Conservation (phyloP, 108 stramenopile genomes). For the Nannochloropsis salina region DNA sequence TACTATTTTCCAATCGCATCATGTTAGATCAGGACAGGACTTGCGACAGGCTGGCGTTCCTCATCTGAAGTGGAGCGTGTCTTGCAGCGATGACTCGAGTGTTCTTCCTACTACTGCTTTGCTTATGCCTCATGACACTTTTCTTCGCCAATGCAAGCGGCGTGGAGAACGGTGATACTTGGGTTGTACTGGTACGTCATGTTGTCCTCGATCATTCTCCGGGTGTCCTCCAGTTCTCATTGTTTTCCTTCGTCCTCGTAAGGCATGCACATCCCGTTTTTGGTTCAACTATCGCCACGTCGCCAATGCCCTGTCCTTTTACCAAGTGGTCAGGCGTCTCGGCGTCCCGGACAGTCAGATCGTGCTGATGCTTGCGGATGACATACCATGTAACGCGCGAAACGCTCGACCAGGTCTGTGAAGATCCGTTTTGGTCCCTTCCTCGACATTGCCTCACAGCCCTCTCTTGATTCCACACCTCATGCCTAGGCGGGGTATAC, state of each 20-base stretch:
- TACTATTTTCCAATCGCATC: too few species aligned
- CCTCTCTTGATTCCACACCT: slow-evolving; percentile 15
- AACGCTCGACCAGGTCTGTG: slow-evolving; percentile 16
- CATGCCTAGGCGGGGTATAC: slow-evolving; percentile 33
- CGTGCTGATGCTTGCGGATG: slow-evolving; percentile 48
- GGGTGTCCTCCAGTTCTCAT: not conserved
- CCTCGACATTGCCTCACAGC: not conserved
- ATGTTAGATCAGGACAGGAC: too few species aligned
- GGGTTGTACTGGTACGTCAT: not conserved
- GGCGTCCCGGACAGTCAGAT: slow-evolving; percentile 46
- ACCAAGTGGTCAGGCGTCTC: slow-evolving; percentile 42
- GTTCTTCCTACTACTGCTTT: not conserved
- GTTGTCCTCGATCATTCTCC: not conserved
- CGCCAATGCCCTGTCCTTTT: slow-evolving; percentile 46
- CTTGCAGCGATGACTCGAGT: too few species aligned
- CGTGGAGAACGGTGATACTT: not conserved
- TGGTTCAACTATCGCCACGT: slow-evolving; percentile 51
- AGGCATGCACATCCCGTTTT: slow-evolving; percentile 47
- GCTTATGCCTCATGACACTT: not conserved
- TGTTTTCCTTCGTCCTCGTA: not conserved
- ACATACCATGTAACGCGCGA: slow-evolving; percentile 46
- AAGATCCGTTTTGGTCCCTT: not conserved
- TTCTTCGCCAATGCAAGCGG: not conserved
- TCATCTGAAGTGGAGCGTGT: too few species aligned
- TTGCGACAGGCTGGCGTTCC: too few species aligned